Percentiles rank a stretch among this genome's conserved stretches.
Conservation (phyloP, 176 grass and related monocot genomes). For the Avena eriantha region DNA sequence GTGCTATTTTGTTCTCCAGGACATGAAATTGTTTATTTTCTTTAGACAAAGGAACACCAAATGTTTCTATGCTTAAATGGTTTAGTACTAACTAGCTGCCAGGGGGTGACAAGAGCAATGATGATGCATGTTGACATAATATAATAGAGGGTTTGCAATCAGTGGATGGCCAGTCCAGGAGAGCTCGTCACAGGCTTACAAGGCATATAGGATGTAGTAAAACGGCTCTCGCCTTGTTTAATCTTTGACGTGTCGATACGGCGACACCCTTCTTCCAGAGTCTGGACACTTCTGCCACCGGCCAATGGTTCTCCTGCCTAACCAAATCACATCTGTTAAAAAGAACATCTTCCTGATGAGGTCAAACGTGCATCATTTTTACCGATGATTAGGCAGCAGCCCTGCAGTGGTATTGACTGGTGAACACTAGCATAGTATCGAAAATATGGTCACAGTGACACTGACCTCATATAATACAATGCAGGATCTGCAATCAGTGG, state of each 20-base stretch:
- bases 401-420: not conserved
- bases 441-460: not conserved
- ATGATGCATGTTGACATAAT: slow-evolving; percentile 21
- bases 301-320: too few relatives aligned
- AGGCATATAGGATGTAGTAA: slow-evolving; percentile 28
- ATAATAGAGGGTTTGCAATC: slow-evolving; percentile 36
- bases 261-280: slow-evolving; percentile 27
- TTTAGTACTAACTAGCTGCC: slow-evolving; percentile 19
- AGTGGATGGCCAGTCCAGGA: slow-evolving; percentile 52
- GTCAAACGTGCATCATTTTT: not conserved
- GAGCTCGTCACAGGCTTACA: slow-evolving; percentile 36
- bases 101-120: slow-evolving; percentile 25
- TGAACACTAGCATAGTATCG: not conserved
- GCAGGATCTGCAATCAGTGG: slow-evolving; percentile 42
- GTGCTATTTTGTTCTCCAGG: not conserved
- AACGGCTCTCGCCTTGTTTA: slow-evolving; percentile 36
- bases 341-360: too few relatives aligned
- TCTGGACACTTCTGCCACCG: slow-evolving; percentile 38
- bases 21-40: not conserved
- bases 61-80: not conserved
- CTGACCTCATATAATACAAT: slow-evolving; percentile 27
- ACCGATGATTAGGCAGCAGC: too few relatives aligned
- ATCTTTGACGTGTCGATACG: not conserved
- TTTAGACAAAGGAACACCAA: not conserved
- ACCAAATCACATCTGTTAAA: not conserved